Evolutionary conservation across 2,329 filamentous ascomycete species (phyloP).

Genomic region (Cercospora sp.): DNA sequence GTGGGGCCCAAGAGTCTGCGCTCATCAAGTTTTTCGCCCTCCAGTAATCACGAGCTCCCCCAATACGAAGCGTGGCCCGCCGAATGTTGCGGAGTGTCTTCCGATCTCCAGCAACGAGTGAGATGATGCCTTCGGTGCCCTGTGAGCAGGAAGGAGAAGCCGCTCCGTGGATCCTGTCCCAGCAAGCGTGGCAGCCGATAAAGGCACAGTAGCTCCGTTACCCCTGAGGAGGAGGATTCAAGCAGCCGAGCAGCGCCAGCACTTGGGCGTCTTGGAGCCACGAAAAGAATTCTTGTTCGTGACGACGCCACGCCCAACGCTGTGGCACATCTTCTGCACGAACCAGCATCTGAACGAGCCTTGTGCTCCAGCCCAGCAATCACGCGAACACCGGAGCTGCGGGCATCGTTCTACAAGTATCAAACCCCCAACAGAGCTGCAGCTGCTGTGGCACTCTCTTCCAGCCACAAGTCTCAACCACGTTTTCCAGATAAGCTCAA

Average conservation of each 20-base stretch:
- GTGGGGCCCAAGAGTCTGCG: not conserved
- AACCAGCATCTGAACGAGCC: constrained; percentile 10
- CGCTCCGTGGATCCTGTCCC: not conserved
- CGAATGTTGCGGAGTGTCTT: not conserved
- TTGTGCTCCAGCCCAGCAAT: not conserved
- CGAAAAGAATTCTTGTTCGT: not conserved
- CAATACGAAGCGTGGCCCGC: not conserved
- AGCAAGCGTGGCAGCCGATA: not conserved
- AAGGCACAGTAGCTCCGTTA: not conserved
- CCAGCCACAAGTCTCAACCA: constrained; percentile 8
- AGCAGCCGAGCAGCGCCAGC: not conserved
- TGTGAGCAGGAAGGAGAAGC: not conserved
- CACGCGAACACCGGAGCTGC: not conserved
- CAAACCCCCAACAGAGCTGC: not conserved
- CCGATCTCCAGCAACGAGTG: not conserved
- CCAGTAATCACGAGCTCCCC: not conserved
- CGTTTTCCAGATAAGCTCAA: not conserved
- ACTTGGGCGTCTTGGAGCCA: not conserved
- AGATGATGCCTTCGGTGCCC: not conserved
- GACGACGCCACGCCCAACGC: not conserved
- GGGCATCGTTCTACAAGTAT: not conserved
- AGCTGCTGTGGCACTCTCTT: not conserved
- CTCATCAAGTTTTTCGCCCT: not conserved
- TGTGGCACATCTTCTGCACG: constrained; percentile 3
- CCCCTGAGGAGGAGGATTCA: constrained; percentile 3